Evolutionary conservation across 1,284 basidiomycete genomes (phyloP), one percentile per base, ranked within the genome.

Genomic region (Cerrena zonata): DNA sequence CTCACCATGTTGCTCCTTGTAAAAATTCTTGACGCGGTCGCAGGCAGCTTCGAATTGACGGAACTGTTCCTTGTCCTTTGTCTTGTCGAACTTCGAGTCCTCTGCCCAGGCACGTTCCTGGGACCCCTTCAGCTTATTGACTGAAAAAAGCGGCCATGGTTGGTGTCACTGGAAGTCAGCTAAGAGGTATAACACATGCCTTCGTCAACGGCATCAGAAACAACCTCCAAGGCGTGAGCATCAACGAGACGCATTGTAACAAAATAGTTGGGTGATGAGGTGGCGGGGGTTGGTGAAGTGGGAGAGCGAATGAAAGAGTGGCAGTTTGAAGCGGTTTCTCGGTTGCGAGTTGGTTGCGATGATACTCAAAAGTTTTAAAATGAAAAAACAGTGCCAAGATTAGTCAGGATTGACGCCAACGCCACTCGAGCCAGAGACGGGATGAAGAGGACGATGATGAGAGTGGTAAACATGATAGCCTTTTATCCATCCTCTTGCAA

Each of bases 1-100:
- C 75, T 13, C 41, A 86, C 86, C 80, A 63, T 94, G 91, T 65
- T 94, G 91, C 64, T 92, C 91, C 61, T 80, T 81, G 69, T 94
- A 94, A 63, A 94, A 93, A 26, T 75, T 74, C 72, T 90, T 92
- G 68, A 94, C 91, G 47, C 88, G 81, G 58, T 93, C 89, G 61
- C 89, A 90, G 4, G 91, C 91, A n/a, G 72, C 73, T 36, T 86
- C 81, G 60, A 87, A 87, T 62, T 88, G 76, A 36, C 83, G 77
- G 67, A 91, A 92, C 54, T 75, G 60, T 3, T 74, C 59, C 71
- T 92, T 92, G 74, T 94, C 87, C 67, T 90, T 90, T n/a, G 74
- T 69, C 13, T 75, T 67, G 64, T 89, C 88, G 61, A 92, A 89
- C 56, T 78, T 67, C 22, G 86, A 80, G 48, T 73, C 65, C 1